Percentiles rank a stretch among this genome's conserved stretches.
Conservation (phyloP, 2,329 filamentous ascomycete genomes). For the Cladosporium sp. region DNA sequence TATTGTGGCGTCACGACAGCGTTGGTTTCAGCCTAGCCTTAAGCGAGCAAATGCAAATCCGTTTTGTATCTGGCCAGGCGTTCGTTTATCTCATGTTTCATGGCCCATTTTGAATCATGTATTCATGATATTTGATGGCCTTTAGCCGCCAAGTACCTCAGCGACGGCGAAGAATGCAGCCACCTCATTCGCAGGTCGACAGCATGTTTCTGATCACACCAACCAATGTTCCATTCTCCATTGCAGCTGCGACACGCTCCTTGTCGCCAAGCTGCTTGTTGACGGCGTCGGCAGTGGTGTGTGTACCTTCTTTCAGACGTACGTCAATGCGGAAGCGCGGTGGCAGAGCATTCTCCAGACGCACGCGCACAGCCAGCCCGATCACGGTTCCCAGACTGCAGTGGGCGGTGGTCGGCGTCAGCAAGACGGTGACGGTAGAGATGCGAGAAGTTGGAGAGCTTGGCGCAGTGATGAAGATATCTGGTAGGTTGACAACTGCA, state of each 20-base stretch:
- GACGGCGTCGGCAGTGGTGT: slow-evolving; percentile 88
- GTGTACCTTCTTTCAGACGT: slow-evolving; percentile 91
- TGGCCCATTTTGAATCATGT: too few species aligned
- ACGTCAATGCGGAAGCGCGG: slow-evolving; percentile 91
- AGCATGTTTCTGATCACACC: slow-evolving; percentile 91
- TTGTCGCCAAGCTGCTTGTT: slow-evolving; percentile 97
- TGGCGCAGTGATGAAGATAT: slow-evolving; percentile 74
- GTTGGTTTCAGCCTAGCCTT: too few species aligned
- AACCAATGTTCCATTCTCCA: slow-evolving; percentile 89
- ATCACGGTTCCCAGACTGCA: slow-evolving; percentile 96
- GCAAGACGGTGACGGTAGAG: slow-evolving; percentile 75
- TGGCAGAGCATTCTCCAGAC: slow-evolving; percentile 84
- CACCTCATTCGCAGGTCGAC: slow-evolving; percentile 31
- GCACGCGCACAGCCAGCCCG: slow-evolving; percentile 84
- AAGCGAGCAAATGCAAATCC: too few species aligned
- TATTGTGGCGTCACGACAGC: too few species aligned
- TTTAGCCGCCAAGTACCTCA: neutral
- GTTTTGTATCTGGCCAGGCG: too few species aligned
- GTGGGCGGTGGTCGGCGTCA: slow-evolving; percentile 95
- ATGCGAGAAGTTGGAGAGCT: slow-evolving; percentile 60
- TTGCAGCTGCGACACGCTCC: slow-evolving; percentile 87
- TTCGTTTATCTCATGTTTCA: too few species aligned
- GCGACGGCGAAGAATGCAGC: neutral
- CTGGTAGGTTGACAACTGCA: slow-evolving; percentile 91
- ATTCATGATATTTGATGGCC: too few species aligned